A percentile compares a stretch with the other conserved stretches of the same genome.
Evolutionary conservation across 116 monocot species (phyloP).

Genomic region (Posidonia oceanica): DNA sequence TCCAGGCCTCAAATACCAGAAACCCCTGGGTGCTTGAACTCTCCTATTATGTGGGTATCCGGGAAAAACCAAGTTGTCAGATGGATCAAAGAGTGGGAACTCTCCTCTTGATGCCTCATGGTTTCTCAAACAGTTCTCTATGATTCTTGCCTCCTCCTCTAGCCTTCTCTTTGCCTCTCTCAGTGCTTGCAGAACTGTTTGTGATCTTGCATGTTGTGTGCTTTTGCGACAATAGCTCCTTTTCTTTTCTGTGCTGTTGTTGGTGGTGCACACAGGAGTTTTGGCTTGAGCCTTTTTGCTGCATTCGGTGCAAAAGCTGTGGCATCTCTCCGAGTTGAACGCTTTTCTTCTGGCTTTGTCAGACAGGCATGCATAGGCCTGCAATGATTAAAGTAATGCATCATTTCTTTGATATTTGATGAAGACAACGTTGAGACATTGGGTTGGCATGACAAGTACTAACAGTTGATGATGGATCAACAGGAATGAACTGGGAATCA

Average conservation of each 20-base stretch:
- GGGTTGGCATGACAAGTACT: background rate
- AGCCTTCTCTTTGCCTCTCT: constrained; percentile 33
- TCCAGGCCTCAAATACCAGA: background rate
- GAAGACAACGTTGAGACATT: background rate
- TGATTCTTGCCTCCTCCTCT: constrained; percentile 37
- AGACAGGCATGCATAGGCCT: constrained; percentile 77
- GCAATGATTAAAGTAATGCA: constrained; percentile 2
- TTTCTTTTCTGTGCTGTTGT: background rate
- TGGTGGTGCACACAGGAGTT: background rate
- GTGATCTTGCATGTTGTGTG: background rate
- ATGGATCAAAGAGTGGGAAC: constrained; percentile 43
- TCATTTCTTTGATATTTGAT: background rate
- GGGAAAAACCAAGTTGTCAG: constrained; percentile 13
- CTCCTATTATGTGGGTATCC: constrained; percentile 24
- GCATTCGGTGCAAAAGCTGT: constrained; percentile 42
- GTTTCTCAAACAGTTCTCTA: constrained; percentile 31
- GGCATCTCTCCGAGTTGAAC: constrained; percentile 26
- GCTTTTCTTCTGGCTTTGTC: constrained; percentile 45
- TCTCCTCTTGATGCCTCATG: constrained; percentile 4
- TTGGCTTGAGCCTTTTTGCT: constrained; percentile 8
- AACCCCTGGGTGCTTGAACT: background rate
- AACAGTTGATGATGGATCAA: no score
- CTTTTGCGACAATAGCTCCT: background rate
- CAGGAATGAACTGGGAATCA: no score
- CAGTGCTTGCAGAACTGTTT: constrained; percentile 13